Percentiles rank a stretch among this genome's conserved stretches.
These are phyloP conservation scores for Calvatia gigantea DNA, from an alignment of 768 basidiomycete species.

Conservation along the genomic window DNA sequence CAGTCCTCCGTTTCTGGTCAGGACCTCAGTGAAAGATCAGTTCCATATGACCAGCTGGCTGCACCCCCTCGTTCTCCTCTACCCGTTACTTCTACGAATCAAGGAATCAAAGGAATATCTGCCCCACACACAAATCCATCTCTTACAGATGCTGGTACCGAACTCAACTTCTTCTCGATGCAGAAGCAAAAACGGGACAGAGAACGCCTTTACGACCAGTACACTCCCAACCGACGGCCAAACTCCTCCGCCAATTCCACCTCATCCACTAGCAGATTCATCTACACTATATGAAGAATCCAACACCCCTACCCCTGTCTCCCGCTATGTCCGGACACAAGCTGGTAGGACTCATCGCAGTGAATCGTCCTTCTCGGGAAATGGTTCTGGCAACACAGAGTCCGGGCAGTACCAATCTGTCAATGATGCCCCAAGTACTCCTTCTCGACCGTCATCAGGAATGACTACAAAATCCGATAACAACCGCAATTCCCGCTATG, in stretches of 20 bases:
- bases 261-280: slow-evolving; percentile 50
- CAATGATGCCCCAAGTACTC: slow-evolving; percentile 27
- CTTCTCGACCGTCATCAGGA: slow-evolving; percentile 47
- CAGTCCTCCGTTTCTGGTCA: slow-evolving; percentile 58
- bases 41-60: slow-evolving; percentile 70
- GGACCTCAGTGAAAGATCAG: slow-evolving; percentile 61
- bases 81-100: slow-evolving; percentile 50
- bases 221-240: slow-evolving; percentile 33
- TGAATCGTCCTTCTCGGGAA: slow-evolving; percentile 47
- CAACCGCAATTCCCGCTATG: slow-evolving; percentile 59
- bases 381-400: slow-evolving; percentile 51
- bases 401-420: slow-evolving; percentile 40
- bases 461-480: slow-evolving; percentile 54
- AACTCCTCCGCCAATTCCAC: slow-evolving; percentile 49
- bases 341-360: slow-evolving; percentile 44
- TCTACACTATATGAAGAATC: slow-evolving; percentile 57
- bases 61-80: slow-evolving; percentile 57
- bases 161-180: slow-evolving; percentile 60
- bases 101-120: slow-evolving; percentile 64
- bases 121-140: slow-evolving; percentile 84
- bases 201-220: slow-evolving; percentile 46
- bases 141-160: slow-evolving; percentile 67
- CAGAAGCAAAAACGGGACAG: slow-evolving; percentile 50
- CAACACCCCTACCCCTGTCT: slow-evolving; percentile 27
- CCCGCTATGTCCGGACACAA: slow-evolving; percentile 26